Conservation (phyloP, 768 basidiomycete species). For the Mycena kentingensis region DNA sequence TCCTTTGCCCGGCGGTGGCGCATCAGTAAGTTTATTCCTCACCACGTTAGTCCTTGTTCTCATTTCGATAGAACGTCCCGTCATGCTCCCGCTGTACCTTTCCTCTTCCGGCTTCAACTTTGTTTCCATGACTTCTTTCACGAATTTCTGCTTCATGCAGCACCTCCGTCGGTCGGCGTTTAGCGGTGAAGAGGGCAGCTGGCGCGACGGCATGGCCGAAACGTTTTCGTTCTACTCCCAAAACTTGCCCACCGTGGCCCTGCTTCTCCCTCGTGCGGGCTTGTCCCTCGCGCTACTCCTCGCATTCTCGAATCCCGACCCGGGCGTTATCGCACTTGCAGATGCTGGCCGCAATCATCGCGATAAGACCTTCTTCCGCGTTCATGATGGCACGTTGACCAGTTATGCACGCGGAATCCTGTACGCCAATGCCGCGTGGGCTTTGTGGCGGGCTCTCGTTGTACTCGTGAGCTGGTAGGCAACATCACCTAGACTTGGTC, state of each 20-base stretch:
- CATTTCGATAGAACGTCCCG: slow-evolving; percentile 65
- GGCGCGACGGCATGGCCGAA: slow-evolving; percentile 72
- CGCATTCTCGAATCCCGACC: slow-evolving; percentile 54
- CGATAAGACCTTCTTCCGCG: slow-evolving; percentile 76
- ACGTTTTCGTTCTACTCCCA: slow-evolving; percentile 83
- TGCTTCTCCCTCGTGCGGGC: slow-evolving; percentile 84
- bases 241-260: slow-evolving; percentile 76
- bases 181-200: slow-evolving; percentile 48
- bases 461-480: slow-evolving; percentile 71
- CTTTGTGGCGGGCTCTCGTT: slow-evolving; percentile 71
- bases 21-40: slow-evolving; percentile 60
- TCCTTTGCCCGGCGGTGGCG: slow-evolving; percentile 78
- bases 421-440: slow-evolving; percentile 79
- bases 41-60: slow-evolving; percentile 13
- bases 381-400: slow-evolving; percentile 65
- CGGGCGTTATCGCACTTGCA: slow-evolving; percentile 46
- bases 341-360: slow-evolving; percentile 52
- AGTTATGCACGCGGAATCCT: slow-evolving; percentile 78
- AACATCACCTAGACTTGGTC: neutral
- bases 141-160: slow-evolving; percentile 81
- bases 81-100: slow-evolving; percentile 80
- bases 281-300: slow-evolving; percentile 74
- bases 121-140: slow-evolving; percentile 76
- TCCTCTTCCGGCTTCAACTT: slow-evolving; percentile 78
- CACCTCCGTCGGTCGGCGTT: slow-evolving; percentile 77